Conservation (phyloP, 2,329 filamentous ascomycete genomes). For the Amauroascus niger region DNA sequence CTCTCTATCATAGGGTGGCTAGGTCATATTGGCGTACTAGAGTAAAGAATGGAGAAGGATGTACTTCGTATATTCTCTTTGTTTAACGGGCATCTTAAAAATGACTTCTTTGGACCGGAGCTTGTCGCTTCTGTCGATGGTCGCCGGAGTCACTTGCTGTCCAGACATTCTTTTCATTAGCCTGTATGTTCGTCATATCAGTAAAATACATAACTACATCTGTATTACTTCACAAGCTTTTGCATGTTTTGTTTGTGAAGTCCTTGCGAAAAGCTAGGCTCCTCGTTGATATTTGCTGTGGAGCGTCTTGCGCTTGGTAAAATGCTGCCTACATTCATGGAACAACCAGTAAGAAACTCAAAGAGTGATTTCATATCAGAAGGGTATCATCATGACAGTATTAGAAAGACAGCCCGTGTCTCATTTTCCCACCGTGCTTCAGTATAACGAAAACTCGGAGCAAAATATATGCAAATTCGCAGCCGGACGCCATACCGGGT, state of each 20-base stretch:
- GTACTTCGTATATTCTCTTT: slow-evolving; percentile 13
- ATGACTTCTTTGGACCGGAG: slow-evolving; percentile 25
- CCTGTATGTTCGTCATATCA: neutral
- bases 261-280: too few relatives aligned
- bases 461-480: neutral
- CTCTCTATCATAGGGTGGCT: slow-evolving; percentile 33
- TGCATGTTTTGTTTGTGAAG: too few relatives aligned
- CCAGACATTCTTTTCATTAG: slow-evolving; percentile 26
- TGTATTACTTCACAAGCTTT: too few relatives aligned
- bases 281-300: neutral
- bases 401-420: neutral
- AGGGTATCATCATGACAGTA: neutral
- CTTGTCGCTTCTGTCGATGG: slow-evolving; percentile 15
- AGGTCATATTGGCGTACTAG: slow-evolving; percentile 44
- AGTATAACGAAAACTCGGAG: neutral
- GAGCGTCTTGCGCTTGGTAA: neutral
- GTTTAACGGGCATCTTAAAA: slow-evolving; percentile 20
- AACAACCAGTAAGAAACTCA: neutral
- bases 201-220: neutral
- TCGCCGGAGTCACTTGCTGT: slow-evolving; percentile 31
- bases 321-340: neutral
- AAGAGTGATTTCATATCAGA: neutral
- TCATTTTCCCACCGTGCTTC: neutral
- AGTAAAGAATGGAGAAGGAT: slow-evolving; percentile 22
- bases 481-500: neutral